These are phyloP conservation scores for Inosperma sp. DNA, from an alignment of 768 basidiomycete species.

Conservation along the genomic window DNA sequence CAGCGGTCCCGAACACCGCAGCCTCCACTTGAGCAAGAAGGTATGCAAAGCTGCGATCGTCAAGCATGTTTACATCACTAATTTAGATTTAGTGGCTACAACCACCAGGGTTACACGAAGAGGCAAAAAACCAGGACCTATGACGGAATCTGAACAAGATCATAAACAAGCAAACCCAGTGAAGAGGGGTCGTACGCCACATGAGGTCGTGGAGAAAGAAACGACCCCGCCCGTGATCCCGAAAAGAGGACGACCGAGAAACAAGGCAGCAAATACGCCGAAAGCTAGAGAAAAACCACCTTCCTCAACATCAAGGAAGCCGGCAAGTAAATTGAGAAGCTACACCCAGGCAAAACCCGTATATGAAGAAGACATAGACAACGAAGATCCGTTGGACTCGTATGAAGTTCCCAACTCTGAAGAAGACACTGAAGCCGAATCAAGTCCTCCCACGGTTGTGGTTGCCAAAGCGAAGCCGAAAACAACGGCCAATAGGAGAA, in stretches of 20 bases:
- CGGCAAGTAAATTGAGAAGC: constrained; percentile 11
- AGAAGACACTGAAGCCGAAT: constrained; percentile 8
- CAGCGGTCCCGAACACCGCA: constrained; percentile 17
- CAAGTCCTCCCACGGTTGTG: background rate
- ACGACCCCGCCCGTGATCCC: constrained; percentile 14
- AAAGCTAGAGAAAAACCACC: background rate
- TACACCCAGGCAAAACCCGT: constrained; percentile 6
- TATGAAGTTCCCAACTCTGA: constrained; percentile 3
- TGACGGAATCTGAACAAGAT: too few relatives aligned
- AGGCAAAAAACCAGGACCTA: too few relatives aligned
- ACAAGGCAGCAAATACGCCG: background rate
- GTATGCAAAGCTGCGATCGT: constrained; percentile 11
- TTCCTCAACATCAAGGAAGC: background rate
- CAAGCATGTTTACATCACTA: constrained; percentile 16
- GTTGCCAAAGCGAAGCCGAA: constrained; percentile 14
- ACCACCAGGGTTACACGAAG: too few relatives aligned
- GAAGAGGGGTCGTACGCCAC: constrained; percentile 7
- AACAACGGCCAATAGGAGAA: constrained; percentile 7
- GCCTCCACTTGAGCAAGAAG: constrained; percentile 12
- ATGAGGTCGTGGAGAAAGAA: constrained; percentile 8
- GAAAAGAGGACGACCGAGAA: constrained; percentile 18
- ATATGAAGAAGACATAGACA: constrained; percentile 1
- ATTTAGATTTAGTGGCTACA: too few relatives aligned
- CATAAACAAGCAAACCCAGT: too few relatives aligned
- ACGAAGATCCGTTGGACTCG: constrained; percentile 14